Evolutionary conservation across 306 rosid species (phyloP), one percentile per base, ranked within the genome.

Genomic region (Cajanus cajan): DNA sequence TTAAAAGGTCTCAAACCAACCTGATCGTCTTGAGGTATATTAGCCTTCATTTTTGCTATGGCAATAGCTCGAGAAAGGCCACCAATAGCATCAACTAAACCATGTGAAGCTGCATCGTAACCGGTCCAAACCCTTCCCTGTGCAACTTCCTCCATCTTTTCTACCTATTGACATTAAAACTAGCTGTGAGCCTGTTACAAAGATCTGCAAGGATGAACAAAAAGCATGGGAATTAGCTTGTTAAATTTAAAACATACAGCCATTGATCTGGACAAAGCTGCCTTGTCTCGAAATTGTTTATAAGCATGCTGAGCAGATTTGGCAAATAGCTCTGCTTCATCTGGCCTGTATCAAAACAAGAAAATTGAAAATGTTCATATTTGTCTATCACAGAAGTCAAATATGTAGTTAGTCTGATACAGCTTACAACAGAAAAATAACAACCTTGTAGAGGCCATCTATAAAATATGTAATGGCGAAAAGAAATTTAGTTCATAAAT

Each of bases 101-200:
- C 97, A 36, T 22, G 85, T 0, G 92, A 91, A 16, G 88, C 92
- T 31, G 98, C 98, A 85, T 86, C 97, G 34, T 88, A 82, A 74
- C 98, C 98, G 0, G 91, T 82, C 98, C 98, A 95, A 80, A 95
- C 97, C 81, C 97, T 92, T 64, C 98, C 98, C 73, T 90, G 98
- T 21, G 98, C 98, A 55, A 95, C 85, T 84, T 87, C 90, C 73
- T 95, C 97, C 97, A 92, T 95, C 82, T 91, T 82, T 57, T 90
- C 98, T 67, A 87, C 91, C 98, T 95, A 83, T 71, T 31, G 40
- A 84, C 69, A 36, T 50, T 78, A 80, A n/a, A 9, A 18, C 63
- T 28, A n/a, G 80, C 34, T 18, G 58, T 66, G 34, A 66, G 34
- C 6, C 16, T 19, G 11, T 40, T 43, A 68, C 74, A 82, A 71